Evolutionary conservation across 306 rosid genomes (phyloP).

Genomic region (Astragalus glycyphyllos): DNA sequence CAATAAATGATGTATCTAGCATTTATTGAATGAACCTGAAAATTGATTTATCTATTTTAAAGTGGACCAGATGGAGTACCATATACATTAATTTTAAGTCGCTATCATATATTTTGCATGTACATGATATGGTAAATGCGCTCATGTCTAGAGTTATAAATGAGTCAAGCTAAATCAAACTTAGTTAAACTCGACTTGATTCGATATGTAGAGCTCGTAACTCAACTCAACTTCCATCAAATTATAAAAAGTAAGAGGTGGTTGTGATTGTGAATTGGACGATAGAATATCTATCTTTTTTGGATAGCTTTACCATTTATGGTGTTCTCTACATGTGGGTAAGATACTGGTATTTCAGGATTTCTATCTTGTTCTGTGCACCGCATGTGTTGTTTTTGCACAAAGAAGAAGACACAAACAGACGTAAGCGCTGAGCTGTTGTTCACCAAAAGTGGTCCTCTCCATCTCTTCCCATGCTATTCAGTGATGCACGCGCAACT

Average conservation of each 20-base stretch:
- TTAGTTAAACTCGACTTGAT: too few relatives aligned
- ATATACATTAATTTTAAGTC: too few relatives aligned
- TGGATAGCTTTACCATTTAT: background rate
- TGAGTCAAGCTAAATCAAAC: too few relatives aligned
- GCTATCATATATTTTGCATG: too few relatives aligned
- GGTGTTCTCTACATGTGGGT: constrained; percentile 28
- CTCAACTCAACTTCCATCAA: background rate
- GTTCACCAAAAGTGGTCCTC: constrained; percentile 34
- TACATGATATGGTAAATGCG: too few relatives aligned
- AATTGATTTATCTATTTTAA: too few relatives aligned
- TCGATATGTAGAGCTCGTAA: too few relatives aligned
- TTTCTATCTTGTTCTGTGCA: constrained; percentile 3
- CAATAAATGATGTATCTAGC: too few relatives aligned
- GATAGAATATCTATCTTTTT: constrained; percentile 6
- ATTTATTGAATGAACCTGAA: too few relatives aligned
- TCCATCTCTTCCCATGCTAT: background rate
- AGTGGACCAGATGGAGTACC: too few relatives aligned
- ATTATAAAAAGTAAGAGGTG: background rate
- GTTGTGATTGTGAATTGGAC: background rate
- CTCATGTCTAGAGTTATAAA: too few relatives aligned
- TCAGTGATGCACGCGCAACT: background rate
- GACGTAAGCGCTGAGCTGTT: constrained; percentile 39
- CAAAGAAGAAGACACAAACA: constrained; percentile 19
- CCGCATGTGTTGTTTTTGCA: constrained; percentile 37
- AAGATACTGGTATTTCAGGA: background rate